Percentiles rank a stretch among this genome's conserved stretches.
Conservation (phyloP, 257 asterid species). For the Fraxinus quadrangulata region DNA sequence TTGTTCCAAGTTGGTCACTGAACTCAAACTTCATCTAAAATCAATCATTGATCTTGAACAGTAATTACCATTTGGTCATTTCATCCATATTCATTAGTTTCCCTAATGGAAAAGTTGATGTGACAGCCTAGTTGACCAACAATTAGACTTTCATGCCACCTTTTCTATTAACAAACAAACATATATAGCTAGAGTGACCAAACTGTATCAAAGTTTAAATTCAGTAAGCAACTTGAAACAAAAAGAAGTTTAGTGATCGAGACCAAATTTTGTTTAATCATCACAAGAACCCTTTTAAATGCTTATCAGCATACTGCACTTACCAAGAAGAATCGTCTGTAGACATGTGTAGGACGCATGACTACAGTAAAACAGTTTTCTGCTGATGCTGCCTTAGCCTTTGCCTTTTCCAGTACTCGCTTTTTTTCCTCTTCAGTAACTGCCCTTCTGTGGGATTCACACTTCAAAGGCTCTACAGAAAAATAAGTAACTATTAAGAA, state of each 20-base stretch:
- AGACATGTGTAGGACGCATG: conserved; percentile 41
- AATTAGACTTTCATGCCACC: neutral
- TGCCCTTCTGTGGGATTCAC: conserved; percentile 29
- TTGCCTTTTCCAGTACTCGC: conserved; percentile 28
- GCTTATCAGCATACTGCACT: neutral
- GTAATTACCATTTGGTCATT: neutral
- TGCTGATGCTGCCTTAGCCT: conserved; percentile 28
- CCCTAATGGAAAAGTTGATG: neutral
- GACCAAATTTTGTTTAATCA: neutral
- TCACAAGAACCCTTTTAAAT: neutral
- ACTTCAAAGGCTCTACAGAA: conserved; percentile 14
- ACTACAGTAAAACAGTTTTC: conserved; percentile 26
- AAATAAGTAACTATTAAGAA: neutral
- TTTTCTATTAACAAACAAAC: neutral
- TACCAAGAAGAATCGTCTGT: conserved; percentile 43
- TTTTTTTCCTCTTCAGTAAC: conserved; percentile 34
- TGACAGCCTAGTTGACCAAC: neutral
- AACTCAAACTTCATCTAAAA: neutral
- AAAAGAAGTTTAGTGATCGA: neutral
- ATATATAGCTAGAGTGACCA: neutral
- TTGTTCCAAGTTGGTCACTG: neutral
- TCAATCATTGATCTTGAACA: neutral
- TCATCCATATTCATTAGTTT: neutral
- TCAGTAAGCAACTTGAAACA: neutral
- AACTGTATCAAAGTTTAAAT: neutral